Evolutionary conservation across 805 yeast species (phyloP), one percentile per base, ranked within the genome.

Genomic region (Nakazawaea ishiwadae): DNA sequence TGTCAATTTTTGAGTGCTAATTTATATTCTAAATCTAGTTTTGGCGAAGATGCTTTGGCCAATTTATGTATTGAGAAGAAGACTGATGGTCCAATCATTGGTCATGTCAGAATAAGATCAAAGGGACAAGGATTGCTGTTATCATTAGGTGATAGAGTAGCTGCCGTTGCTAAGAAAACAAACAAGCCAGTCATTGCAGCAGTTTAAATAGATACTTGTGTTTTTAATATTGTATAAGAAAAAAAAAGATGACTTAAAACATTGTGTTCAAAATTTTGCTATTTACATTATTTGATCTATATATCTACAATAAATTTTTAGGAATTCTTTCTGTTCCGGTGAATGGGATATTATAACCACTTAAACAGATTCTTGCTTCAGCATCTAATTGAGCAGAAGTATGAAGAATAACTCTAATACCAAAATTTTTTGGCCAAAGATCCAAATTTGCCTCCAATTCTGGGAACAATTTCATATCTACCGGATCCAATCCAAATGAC

Each of bases 51-150:
- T 59, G 98, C 97, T 0, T 73, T 93, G 56, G 98, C 98, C 42
- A 93, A 95, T 58, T 68, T 93, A 62, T 87, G 96, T 66, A 84
- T 93, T 56, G 99, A 95, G 63, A 81, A 80, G 65, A 78, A 79
- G 48, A 66, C 76, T 8, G 73, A 72, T 44, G 90, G 91, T 9
- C 81, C 83, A 40, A 81, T 89, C 43, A 77, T 85, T 45, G 99
- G 99, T 7, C 96, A 90, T 57, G 96, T 90, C 35, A 81, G 99
- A 66, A 90, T 93, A 55, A 80, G 99, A 66, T 84, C 97, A 14
- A 90, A 91, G 75, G 96, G 97, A 17, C 98, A 95, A 70, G 99
- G 99, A 4, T 73, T 95, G 50, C 99, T 99, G 6, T 69, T 95
- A 48, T 82, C 96, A 2, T 71, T 95, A 52, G 99, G 99, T 48